Percentiles rank a stretch among this genome's conserved stretches.
Evolutionary conservation across 2,329 filamentous ascomycete genomes (phyloP).

Genomic region (Neofusicoccum sp.): DNA sequence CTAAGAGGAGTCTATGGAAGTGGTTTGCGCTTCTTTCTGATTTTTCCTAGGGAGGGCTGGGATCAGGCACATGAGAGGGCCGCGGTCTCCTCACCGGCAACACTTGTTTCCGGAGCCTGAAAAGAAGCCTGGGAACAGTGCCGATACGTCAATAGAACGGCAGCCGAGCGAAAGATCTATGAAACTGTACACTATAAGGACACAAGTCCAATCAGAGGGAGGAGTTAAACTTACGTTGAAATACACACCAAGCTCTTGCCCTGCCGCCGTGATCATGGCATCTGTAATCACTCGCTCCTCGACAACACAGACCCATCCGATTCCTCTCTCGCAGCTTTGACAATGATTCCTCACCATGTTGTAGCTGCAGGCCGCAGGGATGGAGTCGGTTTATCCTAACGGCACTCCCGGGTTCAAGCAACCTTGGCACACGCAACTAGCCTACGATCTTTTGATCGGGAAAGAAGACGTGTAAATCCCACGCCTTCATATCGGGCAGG

Average conservation of each 20-base stretch:
- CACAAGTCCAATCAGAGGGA: not conserved
- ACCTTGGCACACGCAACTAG: slow-evolving; percentile 13
- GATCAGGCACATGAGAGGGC: not conserved
- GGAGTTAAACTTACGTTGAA: too few relatives aligned
- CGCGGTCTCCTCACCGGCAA: not conserved
- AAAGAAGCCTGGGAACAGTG: not conserved
- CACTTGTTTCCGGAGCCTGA: not conserved
- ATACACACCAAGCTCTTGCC: not conserved
- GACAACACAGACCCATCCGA: too few relatives aligned
- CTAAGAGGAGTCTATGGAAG: not conserved
- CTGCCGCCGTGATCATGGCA: not conserved
- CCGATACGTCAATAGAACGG: slow-evolving; percentile 4
- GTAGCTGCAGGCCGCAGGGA: not conserved
- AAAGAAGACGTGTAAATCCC: slow-evolving; percentile 3
- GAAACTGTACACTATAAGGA: not conserved
- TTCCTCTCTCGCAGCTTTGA: too few relatives aligned
- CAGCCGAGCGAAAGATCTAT: not conserved
- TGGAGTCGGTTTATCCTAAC: slow-evolving; percentile 6
- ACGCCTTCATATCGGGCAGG: not conserved
- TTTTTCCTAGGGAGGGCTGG: not conserved
- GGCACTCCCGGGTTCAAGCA: not conserved
- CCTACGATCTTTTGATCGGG: not conserved
- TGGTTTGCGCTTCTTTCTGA: not conserved
- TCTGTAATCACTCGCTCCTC: too few relatives aligned
- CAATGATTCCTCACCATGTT: too few relatives aligned